Evolutionary conservation across 305 asterid species (phyloP).

Genomic region (Fraxinus velutina): DNA sequence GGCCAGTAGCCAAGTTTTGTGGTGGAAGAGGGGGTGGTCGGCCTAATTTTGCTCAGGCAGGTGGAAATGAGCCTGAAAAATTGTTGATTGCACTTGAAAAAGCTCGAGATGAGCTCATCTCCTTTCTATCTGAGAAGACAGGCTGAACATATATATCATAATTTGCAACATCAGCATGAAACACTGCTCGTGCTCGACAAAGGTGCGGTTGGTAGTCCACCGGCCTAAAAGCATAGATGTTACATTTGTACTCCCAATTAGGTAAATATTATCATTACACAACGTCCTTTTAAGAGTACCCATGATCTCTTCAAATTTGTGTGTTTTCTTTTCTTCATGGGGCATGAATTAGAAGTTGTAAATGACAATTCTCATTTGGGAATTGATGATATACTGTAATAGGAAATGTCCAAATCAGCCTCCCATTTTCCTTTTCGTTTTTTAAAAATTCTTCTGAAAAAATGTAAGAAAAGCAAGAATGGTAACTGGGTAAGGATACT

Average conservation of each 20-base stretch:
- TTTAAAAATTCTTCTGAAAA: not conserved
- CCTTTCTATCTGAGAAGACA: constrained; percentile 43
- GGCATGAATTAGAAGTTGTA: not conserved
- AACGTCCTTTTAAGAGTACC: not conserved
- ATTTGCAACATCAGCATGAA: not conserved
- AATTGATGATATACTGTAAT: not conserved
- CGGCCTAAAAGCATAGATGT: not conserved
- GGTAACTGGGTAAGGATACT: not conserved
- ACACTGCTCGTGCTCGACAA: not conserved
- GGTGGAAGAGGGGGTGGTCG: constrained; percentile 97
- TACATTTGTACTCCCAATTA: not conserved
- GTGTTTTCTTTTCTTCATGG: not conserved
- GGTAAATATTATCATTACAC: not conserved
- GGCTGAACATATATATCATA: constrained; percentile 20
- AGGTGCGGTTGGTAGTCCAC: not conserved
- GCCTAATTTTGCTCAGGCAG: constrained; percentile 90
- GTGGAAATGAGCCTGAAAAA: constrained; percentile 83
- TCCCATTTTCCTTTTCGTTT: not conserved
- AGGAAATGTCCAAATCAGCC: not conserved
- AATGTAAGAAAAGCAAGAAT: not conserved
- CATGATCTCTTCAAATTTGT: not conserved
- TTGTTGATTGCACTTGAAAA: constrained; percentile 62
- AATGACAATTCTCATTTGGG: not conserved
- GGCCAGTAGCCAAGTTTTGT: constrained; percentile 74
- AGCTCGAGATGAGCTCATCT: constrained; percentile 63